Base-by-base conservation (phyloP, 208 protist genomes). In the Tritrichomonas musculus region DNA sequence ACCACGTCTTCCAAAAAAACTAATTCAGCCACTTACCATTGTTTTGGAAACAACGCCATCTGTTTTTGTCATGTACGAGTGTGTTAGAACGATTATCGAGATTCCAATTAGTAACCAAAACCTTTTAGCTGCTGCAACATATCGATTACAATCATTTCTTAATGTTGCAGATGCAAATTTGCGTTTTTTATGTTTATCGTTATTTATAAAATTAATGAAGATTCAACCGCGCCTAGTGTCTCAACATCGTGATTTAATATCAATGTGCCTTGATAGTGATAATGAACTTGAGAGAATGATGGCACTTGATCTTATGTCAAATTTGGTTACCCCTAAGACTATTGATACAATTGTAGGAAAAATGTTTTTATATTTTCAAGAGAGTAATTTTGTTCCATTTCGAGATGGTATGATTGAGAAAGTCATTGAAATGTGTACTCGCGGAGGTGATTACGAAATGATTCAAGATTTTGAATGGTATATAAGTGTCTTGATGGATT, bases 1-100 rank as follows among this genome's bases (percentile, higher is more conserved):
- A 33, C 88, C 88, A 72, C 13, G 88, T 36, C 30, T 64, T 47
- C n/a, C 88, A 17, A 92, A 92, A 72, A 92, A 92, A 33, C 36
- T 92, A n/a, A 30, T 72, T 72, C 55, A 64, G 8, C 53, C 55
- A 53, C 41, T 69, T 30, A 50, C 88, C 33, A 64, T 49, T 72
- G 55, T 92, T 50, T 20, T 92, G 0, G 57, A 69, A 0, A 92
- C 55, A 14, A 36, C 55, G 11, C 8, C 88, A n/a, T 64, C 88
- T 50, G 20, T 44, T 30, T 49, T 27, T 72, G 50, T 92, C 13
- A 72, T 72, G n/a, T 66, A 47, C 27, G 88, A 92, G 50, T 64
- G 55, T 27, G 44, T 92, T 0, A 92, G 50, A 30, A 44, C 88
- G 47, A 88, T 88, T 53, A 25, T 88, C 2, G 0, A 9, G 17